Evolutionary conservation across 345 rosid genomes (phyloP).

Genomic region (Rhizophora mangle): DNA sequence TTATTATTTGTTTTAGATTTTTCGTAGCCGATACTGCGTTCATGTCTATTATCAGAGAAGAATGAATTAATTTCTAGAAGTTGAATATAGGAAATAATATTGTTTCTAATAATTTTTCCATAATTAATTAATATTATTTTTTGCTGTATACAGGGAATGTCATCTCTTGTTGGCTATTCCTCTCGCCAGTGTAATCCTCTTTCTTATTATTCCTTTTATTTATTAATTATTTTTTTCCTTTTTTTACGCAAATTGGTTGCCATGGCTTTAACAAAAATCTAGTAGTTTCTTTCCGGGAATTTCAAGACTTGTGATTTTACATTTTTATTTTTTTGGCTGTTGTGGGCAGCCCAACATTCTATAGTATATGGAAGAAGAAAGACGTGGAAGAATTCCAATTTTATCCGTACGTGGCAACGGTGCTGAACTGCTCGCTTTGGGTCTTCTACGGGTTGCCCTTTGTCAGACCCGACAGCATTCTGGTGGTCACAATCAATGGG

Average conservation of each 20-base stretch:
- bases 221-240: not conserved
- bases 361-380: slow-evolving; percentile 21
- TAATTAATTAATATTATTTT: slow-evolving; percentile 2
- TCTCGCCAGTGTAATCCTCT: slow-evolving; percentile 47
- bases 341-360: slow-evolving; percentile 24
- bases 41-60: too few relatives aligned
- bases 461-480: slow-evolving; percentile 16
- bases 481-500: slow-evolving; percentile 26
- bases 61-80: too few relatives aligned
- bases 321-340: too few relatives aligned
- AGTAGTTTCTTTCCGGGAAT: not conserved
- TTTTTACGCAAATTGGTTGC: too few relatives aligned
- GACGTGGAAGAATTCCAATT: slow-evolving; percentile 30
- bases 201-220: not conserved
- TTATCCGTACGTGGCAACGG: slow-evolving; percentile 20
- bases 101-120: not conserved
- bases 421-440: slow-evolving; percentile 27
- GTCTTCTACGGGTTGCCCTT: slow-evolving; percentile 19
- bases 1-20: too few relatives aligned
- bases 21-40: too few relatives aligned
- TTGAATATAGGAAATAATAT: not conserved
- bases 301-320: not conserved
- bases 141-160: slow-evolving; percentile 43
- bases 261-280: too few relatives aligned
- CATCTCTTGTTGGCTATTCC: slow-evolving; percentile 41